Evolutionary conservation across 148 eudicot species (phyloP).

Genomic region (Talinum fruticosum): DNA sequence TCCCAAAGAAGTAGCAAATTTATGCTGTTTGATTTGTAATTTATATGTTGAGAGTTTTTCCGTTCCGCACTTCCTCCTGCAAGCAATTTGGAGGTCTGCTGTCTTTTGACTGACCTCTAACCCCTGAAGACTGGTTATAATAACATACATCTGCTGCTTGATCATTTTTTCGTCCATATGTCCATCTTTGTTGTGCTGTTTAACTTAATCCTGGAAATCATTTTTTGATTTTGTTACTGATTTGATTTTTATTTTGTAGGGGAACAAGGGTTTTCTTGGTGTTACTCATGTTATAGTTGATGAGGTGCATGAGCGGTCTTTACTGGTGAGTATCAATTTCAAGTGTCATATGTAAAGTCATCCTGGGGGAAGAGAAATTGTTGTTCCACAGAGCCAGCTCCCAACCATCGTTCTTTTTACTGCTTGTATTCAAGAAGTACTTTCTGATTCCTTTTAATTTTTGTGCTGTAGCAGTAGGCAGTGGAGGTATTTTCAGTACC

Average conservation of each 20-base stretch:
- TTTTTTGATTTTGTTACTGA: neutral
- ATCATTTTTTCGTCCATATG: neutral
- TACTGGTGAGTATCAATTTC: slow-evolving; percentile 65
- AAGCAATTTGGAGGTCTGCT: neutral
- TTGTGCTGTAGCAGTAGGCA: neutral
- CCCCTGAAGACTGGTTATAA: neutral
- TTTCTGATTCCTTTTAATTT: neutral
- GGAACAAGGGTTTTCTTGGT: slow-evolving; percentile 70
- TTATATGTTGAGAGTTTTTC: too few relatives aligned
- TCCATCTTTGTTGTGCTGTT: neutral
- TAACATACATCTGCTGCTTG: neutral
- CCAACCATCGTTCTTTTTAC: neutral
- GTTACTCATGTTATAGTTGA: slow-evolving; percentile 94
- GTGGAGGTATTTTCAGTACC: neutral
- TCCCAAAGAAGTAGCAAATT: too few relatives aligned
- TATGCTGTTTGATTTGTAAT: too few relatives aligned
- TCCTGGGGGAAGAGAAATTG: neutral
- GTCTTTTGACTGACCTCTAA: neutral
- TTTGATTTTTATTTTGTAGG: slow-evolving; percentile 46
- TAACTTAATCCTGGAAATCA: neutral
- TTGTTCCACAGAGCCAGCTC: neutral
- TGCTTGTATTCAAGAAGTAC: neutral
- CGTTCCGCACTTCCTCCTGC: neutral
- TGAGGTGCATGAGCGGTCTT: slow-evolving; percentile 97
- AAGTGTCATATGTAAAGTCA: neutral